phyloP scores from a whole-genome alignment of 2,329 filamentous ascomycete genomes.

The Botrytis byssoidea region DNA sequence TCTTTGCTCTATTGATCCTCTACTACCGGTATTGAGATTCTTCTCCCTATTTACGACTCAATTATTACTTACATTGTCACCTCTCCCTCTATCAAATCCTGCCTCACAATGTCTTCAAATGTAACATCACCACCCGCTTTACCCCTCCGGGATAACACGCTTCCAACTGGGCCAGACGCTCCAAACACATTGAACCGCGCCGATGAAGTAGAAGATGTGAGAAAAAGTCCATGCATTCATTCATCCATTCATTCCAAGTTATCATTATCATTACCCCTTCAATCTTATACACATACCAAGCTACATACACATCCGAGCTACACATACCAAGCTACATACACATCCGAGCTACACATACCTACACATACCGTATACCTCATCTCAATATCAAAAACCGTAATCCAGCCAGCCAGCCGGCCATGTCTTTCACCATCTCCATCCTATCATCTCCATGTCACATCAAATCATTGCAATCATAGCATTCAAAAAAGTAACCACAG shows the following conservation, averaged over 20 bases:
- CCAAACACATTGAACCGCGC: slow-evolving; percentile 40
- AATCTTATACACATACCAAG: neutral
- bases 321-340: neutral
- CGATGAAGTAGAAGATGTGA: slow-evolving; percentile 49
- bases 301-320: neutral
- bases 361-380: neutral
- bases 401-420: neutral
- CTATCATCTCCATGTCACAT: neutral
- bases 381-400: neutral
- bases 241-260: neutral
- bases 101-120: slow-evolving; percentile 14
- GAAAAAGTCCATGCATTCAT: slow-evolving; percentile 28
- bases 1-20: neutral
- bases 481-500: neutral
- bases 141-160: slow-evolving; percentile 23
- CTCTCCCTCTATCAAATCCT: neutral
- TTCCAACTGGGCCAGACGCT: slow-evolving; percentile 5
- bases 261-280: neutral
- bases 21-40: neutral
- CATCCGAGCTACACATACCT: neutral
- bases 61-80: neutral
- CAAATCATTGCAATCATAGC: neutral
- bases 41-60: too few species aligned
- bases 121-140: neutral
- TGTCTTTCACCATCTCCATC: neutral